Evolutionary conservation across 768 basidiomycete species (phyloP).

Genomic region (Podaxis rugospora): DNA sequence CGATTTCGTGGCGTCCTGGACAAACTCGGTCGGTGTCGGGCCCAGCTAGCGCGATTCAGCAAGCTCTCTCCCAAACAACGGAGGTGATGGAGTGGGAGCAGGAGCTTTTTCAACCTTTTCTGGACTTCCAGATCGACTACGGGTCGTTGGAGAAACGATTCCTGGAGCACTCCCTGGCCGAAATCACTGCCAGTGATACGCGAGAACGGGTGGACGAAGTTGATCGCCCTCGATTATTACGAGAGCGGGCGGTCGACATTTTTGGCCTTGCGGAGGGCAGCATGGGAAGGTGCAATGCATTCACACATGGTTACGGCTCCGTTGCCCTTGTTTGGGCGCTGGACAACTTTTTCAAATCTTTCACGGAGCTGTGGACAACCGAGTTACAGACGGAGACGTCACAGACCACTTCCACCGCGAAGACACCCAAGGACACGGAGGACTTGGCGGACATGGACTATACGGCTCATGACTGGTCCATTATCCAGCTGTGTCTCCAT

Average conservation of each 20-base stretch:
- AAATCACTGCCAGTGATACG: constrained; percentile 38
- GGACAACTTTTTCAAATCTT: constrained; percentile 65
- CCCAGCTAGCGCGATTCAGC: constrained; percentile 16
- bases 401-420: constrained; percentile 22
- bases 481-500: constrained; percentile 79
- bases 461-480: constrained; percentile 82
- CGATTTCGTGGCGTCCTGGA: constrained; percentile 53
- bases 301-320: constrained; percentile 90
- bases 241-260: constrained; percentile 72
- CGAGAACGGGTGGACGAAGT: constrained; percentile 32
- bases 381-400: constrained; percentile 39
- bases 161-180: constrained; percentile 55
- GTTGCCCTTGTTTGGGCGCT: constrained; percentile 69
- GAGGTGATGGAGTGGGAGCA: constrained; percentile 79
- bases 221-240: constrained; percentile 60
- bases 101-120: constrained; percentile 89
- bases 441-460: constrained; percentile 85
- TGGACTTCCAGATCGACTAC: constrained; percentile 88
- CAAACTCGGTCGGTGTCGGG: constrained; percentile 27
- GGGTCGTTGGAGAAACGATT: constrained; percentile 68
- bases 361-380: constrained; percentile 61
- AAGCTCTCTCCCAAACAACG: constrained; percentile 17
- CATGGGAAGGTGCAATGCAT: constrained; percentile 62
- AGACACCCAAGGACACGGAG: constrained; percentile 35
- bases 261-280: constrained; percentile 81